Evolutionary conservation across 179 eudicot genomes (phyloP), one percentile per base, ranked within the genome.

Genomic region (Dionaea muscipula): DNA sequence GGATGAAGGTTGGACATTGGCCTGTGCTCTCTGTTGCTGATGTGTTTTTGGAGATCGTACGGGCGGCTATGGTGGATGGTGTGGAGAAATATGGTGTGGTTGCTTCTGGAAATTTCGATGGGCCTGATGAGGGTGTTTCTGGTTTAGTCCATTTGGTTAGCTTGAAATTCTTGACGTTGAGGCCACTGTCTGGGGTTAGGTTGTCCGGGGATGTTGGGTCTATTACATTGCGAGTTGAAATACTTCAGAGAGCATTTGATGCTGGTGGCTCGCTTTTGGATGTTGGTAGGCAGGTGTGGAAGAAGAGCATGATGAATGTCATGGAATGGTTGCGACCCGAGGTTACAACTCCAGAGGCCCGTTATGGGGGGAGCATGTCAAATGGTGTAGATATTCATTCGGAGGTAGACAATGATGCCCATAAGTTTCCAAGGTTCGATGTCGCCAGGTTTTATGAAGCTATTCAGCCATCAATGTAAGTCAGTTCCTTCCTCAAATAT

Each of bases 321-420:
- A 88, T 93, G 94, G 76, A 73, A 46, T 93, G 99, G 99, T 67
- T 88, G 54, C 78, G 96, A 36, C 99, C 99, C 17, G 98, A 91
- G 77, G 82, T 91, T 39, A 68, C 75, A 20, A 78, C 81, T 57
- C 82, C 95, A 12, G 99, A 88, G 72, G 78, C 78, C 62, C 75
- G 84, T 62, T 93, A 93, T 73, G 81, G 89, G 63, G 72, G 53
- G 26, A 52, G 2, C 16, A 59, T 37, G 19, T 65, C 60, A 15
- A 59, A 24, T 38, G 73, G 51, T 39, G 15, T 66, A 59, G 80
- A 68, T 35, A 36, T 41, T 40, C 64, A 22, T 62, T 23, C 17
- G 39, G 68, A 62, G 19, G 57, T 38, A 40, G 71, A 72, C 50
- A 51, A 49, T 25, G 62, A 37, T 48, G 51, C 39, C 38, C 59